phyloP scores from a whole-genome alignment of 2,329 filamentous ascomycete genomes.

The Apiospora kogelbergensis region DNA sequence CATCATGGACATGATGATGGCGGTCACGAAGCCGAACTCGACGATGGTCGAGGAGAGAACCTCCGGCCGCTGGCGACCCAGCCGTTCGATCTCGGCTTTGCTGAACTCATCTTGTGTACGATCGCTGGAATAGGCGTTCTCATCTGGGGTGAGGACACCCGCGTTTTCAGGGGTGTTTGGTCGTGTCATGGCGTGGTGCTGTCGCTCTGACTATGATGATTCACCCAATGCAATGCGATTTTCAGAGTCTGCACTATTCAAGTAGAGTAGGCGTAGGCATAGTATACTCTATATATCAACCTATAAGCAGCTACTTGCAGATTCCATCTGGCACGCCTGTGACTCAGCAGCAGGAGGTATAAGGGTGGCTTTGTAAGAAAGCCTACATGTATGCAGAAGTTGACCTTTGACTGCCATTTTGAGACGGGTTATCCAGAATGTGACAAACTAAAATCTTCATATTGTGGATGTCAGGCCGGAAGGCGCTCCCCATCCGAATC shows the following conservation, averaged over 20 bases:
- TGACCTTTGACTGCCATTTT: neutral
- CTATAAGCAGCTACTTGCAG: neutral
- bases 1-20: constrained; percentile 58
- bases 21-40: constrained; percentile 60
- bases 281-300: neutral
- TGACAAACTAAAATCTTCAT: constrained; percentile 1
- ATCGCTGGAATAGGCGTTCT: constrained; percentile 16
- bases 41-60: constrained; percentile 48
- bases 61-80: constrained; percentile 58
- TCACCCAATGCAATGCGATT: neutral
- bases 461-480: constrained; percentile 4
- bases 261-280: neutral
- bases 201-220: neutral
- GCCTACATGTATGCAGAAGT: neutral
- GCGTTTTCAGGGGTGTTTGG: constrained; percentile 15
- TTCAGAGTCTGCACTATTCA: neutral
- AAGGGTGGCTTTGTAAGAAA: neutral
- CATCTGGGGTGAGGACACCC: constrained; percentile 12
- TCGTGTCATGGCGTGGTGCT: constrained; percentile 10
- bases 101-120: constrained; percentile 19
- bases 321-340: neutral
- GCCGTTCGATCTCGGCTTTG: constrained; percentile 46
- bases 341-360: neutral
- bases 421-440: neutral
- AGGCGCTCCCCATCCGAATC: neutral